These are phyloP conservation scores for Aspergillus asperescens DNA, from an alignment of 495 filamentous ascomycete genomes.

Conservation along the genomic window DNA sequence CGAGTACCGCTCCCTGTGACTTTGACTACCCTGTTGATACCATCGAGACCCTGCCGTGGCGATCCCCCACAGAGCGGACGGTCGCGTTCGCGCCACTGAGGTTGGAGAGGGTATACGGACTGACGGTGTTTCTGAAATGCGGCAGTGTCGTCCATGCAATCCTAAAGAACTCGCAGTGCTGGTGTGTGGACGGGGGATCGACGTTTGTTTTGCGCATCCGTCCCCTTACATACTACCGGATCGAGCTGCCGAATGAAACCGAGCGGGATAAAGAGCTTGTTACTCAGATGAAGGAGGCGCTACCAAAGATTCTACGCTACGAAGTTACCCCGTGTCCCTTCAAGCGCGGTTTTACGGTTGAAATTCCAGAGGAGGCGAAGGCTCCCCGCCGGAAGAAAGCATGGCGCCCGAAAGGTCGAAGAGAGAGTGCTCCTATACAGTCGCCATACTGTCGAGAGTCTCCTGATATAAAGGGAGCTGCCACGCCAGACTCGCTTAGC, in stretches of 20 bases:
- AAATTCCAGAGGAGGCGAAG: slow-evolving; percentile 63
- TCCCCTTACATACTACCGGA: slow-evolving; percentile 77
- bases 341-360: slow-evolving; percentile 65
- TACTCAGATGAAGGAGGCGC: slow-evolving; percentile 59
- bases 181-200: slow-evolving; percentile 81
- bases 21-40: slow-evolving; percentile 43
- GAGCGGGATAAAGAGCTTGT: slow-evolving; percentile 55
- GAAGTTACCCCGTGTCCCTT: slow-evolving; percentile 88
- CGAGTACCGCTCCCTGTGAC: slow-evolving; percentile 40
- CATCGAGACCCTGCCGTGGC: slow-evolving; percentile 61
- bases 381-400: slow-evolving; percentile 62
- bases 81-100: slow-evolving; percentile 73
- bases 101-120: slow-evolving; percentile 74
- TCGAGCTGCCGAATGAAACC: slow-evolving; percentile 66
- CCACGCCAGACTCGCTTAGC: slow-evolving; percentile 27
- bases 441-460: slow-evolving; percentile 11
- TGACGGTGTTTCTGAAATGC: slow-evolving; percentile 80
- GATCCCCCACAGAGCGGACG: slow-evolving; percentile 70
- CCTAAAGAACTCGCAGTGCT: slow-evolving; percentile 80
- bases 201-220: slow-evolving; percentile 80
- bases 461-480: slow-evolving; percentile 11
- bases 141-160: slow-evolving; percentile 76
- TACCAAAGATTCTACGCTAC: slow-evolving; percentile 68
- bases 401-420: slow-evolving; percentile 60
- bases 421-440: slow-evolving; percentile 30